A percentile compares a stretch with the other conserved stretches of the same genome.
Evolutionary conservation across 768 basidiomycete species (phyloP).

Genomic region (Collybia mongolica): DNA sequence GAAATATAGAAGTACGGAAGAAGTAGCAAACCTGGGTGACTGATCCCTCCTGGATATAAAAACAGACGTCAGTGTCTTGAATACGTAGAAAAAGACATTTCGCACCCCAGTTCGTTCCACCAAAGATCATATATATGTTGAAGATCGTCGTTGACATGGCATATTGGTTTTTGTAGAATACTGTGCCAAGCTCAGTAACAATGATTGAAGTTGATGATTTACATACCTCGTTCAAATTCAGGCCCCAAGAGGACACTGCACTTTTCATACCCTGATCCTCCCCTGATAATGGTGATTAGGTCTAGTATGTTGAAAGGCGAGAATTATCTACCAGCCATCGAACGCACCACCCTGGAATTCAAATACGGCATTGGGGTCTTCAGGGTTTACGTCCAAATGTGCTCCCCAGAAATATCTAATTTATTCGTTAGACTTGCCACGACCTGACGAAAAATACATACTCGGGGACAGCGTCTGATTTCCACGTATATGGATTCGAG

Average conservation of each 20-base stretch:
- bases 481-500: constrained; percentile 44
- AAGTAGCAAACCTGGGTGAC: constrained; percentile 29
- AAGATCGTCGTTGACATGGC: constrained; percentile 47
- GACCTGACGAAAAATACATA: constrained; percentile 10
- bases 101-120: constrained; percentile 50
- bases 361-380: constrained; percentile 38
- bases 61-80: neutral
- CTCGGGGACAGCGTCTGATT: constrained; percentile 40
- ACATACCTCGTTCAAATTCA: constrained; percentile 43
- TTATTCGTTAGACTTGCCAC: neutral
- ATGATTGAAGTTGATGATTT: neutral
- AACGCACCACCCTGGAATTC: constrained; percentile 54
- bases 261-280: constrained; percentile 31
- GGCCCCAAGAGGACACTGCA: constrained; percentile 36
- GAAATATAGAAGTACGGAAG: neutral
- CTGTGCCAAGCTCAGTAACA: constrained; percentile 16
- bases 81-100: neutral
- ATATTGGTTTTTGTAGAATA: constrained; percentile 47
- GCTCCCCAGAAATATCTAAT: constrained; percentile 37
- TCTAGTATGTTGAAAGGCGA: too few relatives aligned
- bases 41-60: constrained; percentile 25
- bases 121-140: constrained; percentile 51
- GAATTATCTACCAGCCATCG: constrained; percentile 38
- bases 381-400: constrained; percentile 33
- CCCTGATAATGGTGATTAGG: constrained; percentile 25